Evolutionary conservation across 2,329 filamentous ascomycete species (phyloP).

Genomic region (Conoideocrella luteorostrata): DNA sequence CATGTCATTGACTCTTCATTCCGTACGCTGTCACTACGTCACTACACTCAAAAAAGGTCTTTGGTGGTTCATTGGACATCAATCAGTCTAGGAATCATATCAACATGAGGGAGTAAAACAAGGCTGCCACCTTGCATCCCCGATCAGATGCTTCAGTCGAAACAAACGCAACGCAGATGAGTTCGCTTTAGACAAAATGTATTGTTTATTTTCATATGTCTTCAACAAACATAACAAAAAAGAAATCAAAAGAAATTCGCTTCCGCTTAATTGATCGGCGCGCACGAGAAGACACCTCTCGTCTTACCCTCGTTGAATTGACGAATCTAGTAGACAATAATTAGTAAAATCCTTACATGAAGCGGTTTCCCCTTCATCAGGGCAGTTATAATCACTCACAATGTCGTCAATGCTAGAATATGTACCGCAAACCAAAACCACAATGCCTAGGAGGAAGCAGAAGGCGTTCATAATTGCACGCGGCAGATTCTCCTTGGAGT

Average conservation of each 20-base stretch:
- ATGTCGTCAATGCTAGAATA: constrained; percentile 21
- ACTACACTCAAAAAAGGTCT: no score
- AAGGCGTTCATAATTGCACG: constrained; percentile 16
- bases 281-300: constrained; percentile 14
- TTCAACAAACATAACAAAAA: neutral
- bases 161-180: no score
- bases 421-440: constrained; percentile 19
- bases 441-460: constrained; percentile 19
- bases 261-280: constrained; percentile 9
- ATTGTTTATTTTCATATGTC: neutral
- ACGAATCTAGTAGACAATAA: constrained; percentile 3
- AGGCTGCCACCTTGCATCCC: no score
- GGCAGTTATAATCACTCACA: constrained; percentile 16
- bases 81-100: no score
- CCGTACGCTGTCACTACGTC: no score
- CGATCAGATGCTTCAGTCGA: no score
- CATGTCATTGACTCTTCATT: no score
- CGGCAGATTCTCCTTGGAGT: constrained; percentile 19
- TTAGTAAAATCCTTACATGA: neutral
- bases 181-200: no score
- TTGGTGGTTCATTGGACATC: no score
- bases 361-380: no score
- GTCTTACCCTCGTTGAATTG: constrained; percentile 10
- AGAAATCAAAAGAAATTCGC: neutral
- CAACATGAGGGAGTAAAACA: no score